Percentiles rank a stretch among this genome's conserved stretches.
Evolutionary conservation across 805 yeast genomes (phyloP).

Genomic region (Barnettozyma vustinii): DNA sequence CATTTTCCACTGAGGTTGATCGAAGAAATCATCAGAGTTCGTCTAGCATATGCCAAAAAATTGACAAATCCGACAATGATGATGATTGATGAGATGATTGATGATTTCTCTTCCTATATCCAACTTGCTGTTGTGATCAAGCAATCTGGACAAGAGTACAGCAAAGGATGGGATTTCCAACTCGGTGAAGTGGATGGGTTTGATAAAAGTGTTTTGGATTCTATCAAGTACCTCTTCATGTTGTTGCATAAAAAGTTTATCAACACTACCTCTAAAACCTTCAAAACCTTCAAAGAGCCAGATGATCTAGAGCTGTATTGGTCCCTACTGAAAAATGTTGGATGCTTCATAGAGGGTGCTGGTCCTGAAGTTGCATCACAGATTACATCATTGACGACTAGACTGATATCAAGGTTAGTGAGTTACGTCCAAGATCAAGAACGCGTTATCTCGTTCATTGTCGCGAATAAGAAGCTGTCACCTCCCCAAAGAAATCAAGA

Average conservation of each 20-base stretch:
- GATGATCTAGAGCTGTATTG: slow-evolving; percentile 84
- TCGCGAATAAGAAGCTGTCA: slow-evolving; percentile 1
- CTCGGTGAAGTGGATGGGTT: slow-evolving; percentile 57
- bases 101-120: slow-evolving; percentile 74
- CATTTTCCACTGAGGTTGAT: slow-evolving; percentile 75
- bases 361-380: slow-evolving; percentile 77
- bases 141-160: slow-evolving; percentile 55
- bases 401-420: slow-evolving; percentile 62
- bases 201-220: slow-evolving; percentile 65
- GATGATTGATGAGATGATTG: slow-evolving; percentile 93
- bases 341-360: slow-evolving; percentile 74
- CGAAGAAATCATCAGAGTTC: slow-evolving; percentile 68
- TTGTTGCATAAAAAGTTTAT: slow-evolving; percentile 71
- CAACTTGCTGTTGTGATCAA: slow-evolving; percentile 71
- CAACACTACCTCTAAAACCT: slow-evolving; percentile 66
- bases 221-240: slow-evolving; percentile 66
- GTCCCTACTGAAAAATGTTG: slow-evolving; percentile 70
- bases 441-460: slow-evolving; percentile 49
- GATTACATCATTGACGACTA: slow-evolving; percentile 57
- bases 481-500: slow-evolving; percentile 28
- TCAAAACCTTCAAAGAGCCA: slow-evolving; percentile 84
- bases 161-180: slow-evolving; percentile 62
- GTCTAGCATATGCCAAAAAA: slow-evolving; percentile 73
- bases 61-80: slow-evolving; percentile 83
- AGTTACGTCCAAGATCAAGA: slow-evolving; percentile 70